Conservation (phyloP, 768 basidiomycete genomes). For the Mycena galopus region DNA sequence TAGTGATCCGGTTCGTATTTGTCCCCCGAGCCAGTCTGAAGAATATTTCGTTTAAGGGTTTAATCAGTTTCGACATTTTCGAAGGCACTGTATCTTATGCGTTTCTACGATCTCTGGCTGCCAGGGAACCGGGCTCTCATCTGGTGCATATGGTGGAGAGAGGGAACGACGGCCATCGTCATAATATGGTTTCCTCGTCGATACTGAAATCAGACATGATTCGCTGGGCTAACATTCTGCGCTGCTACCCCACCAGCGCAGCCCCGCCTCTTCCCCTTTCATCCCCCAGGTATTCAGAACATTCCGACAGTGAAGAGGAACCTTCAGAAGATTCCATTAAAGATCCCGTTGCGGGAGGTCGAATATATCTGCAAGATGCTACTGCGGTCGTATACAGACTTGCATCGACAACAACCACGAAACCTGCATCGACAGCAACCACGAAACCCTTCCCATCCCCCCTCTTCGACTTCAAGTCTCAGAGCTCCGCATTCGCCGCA, state of each 20-base stretch:
- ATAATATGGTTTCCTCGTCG: constrained; percentile 60
- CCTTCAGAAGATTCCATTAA: constrained; percentile 54
- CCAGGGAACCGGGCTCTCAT: constrained; percentile 62
- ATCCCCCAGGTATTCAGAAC: constrained; percentile 57
- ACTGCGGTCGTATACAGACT: constrained; percentile 69
- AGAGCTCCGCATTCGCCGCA: constrained; percentile 45
- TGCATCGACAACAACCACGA: constrained; percentile 42
- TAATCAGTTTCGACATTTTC: constrained; percentile 68
- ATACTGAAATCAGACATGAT: constrained; percentile 53
- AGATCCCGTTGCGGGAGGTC: constrained; percentile 74
- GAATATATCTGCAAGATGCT: constrained; percentile 72
- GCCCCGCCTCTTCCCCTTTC: constrained; percentile 60
- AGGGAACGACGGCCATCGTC: constrained; percentile 67
- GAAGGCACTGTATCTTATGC: constrained; percentile 74
- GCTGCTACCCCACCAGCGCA: constrained; percentile 50
- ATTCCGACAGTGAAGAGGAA: constrained; percentile 61
- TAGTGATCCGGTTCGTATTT: constrained; percentile 71
- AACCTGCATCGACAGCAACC: constrained; percentile 40
- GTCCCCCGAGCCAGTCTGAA: not conserved
- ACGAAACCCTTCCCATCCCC: constrained; percentile 33
- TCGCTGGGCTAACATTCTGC: constrained; percentile 65
- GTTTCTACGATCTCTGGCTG: constrained; percentile 62
- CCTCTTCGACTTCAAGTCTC: constrained; percentile 57
- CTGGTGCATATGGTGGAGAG: constrained; percentile 75
- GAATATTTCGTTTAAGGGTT: constrained; percentile 13